Base-by-base conservation (phyloP, 768 basidiomycete species). In the Macrolepiota albuminosa region DNA sequence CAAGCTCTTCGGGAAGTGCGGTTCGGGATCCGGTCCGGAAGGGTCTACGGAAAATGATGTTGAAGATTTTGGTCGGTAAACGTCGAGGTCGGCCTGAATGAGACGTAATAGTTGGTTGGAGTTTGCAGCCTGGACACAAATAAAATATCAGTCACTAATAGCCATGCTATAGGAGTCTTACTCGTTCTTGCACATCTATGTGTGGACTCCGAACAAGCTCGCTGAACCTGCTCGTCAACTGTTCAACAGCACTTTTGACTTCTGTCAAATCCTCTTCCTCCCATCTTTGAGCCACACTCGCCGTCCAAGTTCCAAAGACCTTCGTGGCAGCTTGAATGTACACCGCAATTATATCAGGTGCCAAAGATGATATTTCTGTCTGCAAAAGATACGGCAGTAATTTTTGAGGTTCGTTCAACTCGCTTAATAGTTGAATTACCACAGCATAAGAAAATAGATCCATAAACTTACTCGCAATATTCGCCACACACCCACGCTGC, bases 401-500 rank as follows among this genome's bases (percentile, higher is more conserved):
- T 57, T 88, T 87, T 56, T 88, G 86, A 0, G 91, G 89, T 49
- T 91, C 89, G 0, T 81, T 72, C n/a, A 95, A 77, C 64, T 93
- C 88, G 48, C 93, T 95, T 67, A 37, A 49, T 8, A 29, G 26
- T 37, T 57, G 42, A 13, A 50, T 26, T 56, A 56, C 62, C 16
- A 64, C 57, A 36, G 21, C 13, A 49, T 39, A 29, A 6, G 48
- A 21, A 48, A 31, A 14, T 2, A 10, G 3, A 42, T 24, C 34
- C 26, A 54, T 57, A 37, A 53, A 77, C 88, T 70, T 65, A 95
- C 95, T 85, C 80, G 81, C 89, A 88, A 70, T 93, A 93, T 73
- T 99, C 97, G 21, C 95, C 96, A 62, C 92, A 94, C 64, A 98
- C 91, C 91, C 93, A 99, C 6, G 94, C 93, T 10, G 95, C 95